Conservation (phyloP, 352 stramenopile species). For the Globisporangium cederbergense region DNA sequence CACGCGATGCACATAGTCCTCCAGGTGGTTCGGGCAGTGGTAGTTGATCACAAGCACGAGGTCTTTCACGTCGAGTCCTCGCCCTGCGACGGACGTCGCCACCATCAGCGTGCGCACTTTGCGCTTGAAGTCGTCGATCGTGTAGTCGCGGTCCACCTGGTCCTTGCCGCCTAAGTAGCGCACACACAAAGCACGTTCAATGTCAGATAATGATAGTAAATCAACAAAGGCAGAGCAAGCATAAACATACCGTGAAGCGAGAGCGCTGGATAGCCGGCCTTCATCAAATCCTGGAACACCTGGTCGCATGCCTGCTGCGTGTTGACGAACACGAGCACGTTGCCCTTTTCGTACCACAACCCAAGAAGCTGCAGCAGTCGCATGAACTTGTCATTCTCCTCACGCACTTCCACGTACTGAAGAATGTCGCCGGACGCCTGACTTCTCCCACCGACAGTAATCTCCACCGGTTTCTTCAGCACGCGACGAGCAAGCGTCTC, state of each 20-base stretch:
- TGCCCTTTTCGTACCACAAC: slow-evolving; percentile 96
- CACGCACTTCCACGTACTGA: slow-evolving; percentile 98
- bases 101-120: slow-evolving; percentile 92
- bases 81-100: slow-evolving; percentile 94
- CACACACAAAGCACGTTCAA: slow-evolving; percentile 12
- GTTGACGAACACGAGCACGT: slow-evolving; percentile 99
- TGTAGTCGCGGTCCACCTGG: slow-evolving; percentile 98
- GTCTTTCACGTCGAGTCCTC: slow-evolving; percentile 98
- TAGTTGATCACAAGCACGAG: slow-evolving; percentile 99
- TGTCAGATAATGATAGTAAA: neutral
- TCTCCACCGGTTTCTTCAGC: slow-evolving; percentile 95
- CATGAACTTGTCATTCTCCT: slow-evolving; percentile 99
- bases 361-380: slow-evolving; percentile 95
- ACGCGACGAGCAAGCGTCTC: slow-evolving; percentile 88
- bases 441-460: slow-evolving; percentile 94
- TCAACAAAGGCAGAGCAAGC: neutral
- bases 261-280: slow-evolving; percentile 94
- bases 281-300: slow-evolving; percentile 96
- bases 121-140: slow-evolving; percentile 98
- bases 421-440: slow-evolving; percentile 96
- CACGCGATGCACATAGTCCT: slow-evolving; percentile 99
- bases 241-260: slow-evolving; percentile 91
- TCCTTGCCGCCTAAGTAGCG: slow-evolving; percentile 92
- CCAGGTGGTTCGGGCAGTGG: slow-evolving; percentile 98
- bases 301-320: slow-evolving; percentile 97